These are phyloP conservation scores for Fusarium sp. DNA, from an alignment of 2,329 filamentous ascomycete species.

Conservation along the genomic window DNA sequence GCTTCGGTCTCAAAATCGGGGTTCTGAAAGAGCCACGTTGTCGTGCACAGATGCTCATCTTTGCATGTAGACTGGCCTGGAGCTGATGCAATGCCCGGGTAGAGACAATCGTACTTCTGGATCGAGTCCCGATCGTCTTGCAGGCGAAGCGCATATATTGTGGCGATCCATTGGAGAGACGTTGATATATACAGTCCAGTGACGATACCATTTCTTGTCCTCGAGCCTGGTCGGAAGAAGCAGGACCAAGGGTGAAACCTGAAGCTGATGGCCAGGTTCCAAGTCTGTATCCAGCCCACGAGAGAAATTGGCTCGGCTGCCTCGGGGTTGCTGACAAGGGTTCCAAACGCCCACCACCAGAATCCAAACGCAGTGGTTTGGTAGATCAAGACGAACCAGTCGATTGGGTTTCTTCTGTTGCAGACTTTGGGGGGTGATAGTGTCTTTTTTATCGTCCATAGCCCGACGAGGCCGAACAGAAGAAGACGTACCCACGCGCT, in stretches of 20 bases:
- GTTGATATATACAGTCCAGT: neutral
- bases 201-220: neutral
- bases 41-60: neutral
- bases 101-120: neutral
- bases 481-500: neutral
- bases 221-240: neutral
- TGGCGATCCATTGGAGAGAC: neutral
- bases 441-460: neutral
- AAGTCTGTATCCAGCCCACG: neutral
- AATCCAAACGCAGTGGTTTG: neutral
- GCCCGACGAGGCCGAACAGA: neutral
- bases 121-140: neutral
- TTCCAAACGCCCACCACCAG: constrained; percentile 1
- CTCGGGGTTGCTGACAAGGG: neutral
- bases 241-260: constrained; percentile 1
- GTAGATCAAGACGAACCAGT: neutral
- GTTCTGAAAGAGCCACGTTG: constrained; percentile 3
- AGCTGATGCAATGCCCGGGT: neutral
- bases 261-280: neutral
- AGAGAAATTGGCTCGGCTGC: neutral
- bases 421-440: neutral
- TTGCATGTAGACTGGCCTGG: neutral
- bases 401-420: neutral
- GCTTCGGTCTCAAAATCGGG: neutral
- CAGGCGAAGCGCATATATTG: neutral